Conservation (phyloP, 148 eudicot genomes). For the Spergularia marina region DNA sequence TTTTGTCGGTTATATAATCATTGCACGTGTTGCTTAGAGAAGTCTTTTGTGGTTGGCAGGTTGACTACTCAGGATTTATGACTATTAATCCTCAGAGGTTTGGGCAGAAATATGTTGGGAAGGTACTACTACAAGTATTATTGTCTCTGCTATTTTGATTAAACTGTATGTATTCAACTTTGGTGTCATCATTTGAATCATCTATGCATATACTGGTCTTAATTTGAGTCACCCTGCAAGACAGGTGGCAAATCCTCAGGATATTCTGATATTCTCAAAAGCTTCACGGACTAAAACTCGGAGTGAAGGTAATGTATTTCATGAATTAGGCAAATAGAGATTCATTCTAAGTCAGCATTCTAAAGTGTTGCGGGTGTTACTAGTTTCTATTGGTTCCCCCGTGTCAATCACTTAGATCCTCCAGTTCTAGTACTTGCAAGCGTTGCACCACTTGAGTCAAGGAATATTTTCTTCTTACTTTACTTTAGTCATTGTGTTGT, state of each 20-base stretch:
- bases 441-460: no score
- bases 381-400: no score
- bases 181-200: constrained; percentile 11
- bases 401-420: no score
- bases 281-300: constrained; percentile 57
- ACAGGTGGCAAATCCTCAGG: constrained; percentile 99
- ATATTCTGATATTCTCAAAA: constrained; percentile 91
- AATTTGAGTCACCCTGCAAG: constrained; percentile 24
- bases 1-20: neutral
- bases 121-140: constrained; percentile 44
- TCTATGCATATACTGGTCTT: constrained; percentile 4
- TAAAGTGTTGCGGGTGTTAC: no score
- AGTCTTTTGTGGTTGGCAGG: constrained; percentile 47
- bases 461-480: no score
- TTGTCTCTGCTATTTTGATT: neutral
- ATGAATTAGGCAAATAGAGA: neutral
- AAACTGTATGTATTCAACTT: neutral
- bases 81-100: constrained; percentile 98
- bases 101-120: constrained; percentile 98
- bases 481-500: no score
- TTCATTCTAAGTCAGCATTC: neutral
- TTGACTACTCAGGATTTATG: constrained; percentile 97
- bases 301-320: constrained; percentile 46
- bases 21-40: neutral
- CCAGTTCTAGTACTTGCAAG: no score